A percentile compares a stretch with the other conserved stretches of the same genome.
Evolutionary conservation across 2,329 filamentous ascomycete species (phyloP).

Genomic region (Penicillium sp.): DNA sequence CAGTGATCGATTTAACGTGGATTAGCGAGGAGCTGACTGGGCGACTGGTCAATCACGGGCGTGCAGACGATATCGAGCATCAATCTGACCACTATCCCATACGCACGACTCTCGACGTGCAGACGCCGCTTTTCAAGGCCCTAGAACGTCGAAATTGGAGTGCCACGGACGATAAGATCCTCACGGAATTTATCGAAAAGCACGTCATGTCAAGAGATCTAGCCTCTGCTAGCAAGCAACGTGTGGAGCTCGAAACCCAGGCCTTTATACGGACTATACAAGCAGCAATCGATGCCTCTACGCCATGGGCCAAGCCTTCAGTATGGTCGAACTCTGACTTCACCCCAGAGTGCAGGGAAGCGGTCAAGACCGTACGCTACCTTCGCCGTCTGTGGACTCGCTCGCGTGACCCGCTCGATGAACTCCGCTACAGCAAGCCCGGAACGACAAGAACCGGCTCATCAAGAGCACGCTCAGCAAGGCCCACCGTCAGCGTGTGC

Average conservation of each 20-base stretch:
- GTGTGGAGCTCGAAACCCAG: not conserved
- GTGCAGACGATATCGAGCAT: no score
- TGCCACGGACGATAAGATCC: no score
- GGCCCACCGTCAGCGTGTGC: not conserved
- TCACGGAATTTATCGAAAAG: no score
- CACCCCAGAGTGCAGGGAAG: not conserved
- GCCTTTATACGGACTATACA: not conserved
- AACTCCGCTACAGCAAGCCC: not conserved
- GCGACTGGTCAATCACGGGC: no score
- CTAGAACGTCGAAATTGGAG: no score
- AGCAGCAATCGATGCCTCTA: not conserved
- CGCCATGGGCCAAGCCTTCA: not conserved
- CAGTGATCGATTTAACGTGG: no score
- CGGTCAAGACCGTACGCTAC: accelerated
- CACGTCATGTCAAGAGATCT: no score
- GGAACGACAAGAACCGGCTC: not conserved
- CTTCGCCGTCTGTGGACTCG: not conserved
- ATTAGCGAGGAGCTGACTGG: no score
- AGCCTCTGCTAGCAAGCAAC: no score
- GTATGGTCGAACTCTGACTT: not conserved
- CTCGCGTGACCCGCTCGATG: not conserved
- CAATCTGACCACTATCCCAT: no score
- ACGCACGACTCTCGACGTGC: no score
- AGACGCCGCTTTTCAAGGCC: no score
- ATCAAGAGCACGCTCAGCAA: not conserved